Base-by-base conservation (phyloP, 345 rosid species). In the Barbarea vulgaris region DNA sequence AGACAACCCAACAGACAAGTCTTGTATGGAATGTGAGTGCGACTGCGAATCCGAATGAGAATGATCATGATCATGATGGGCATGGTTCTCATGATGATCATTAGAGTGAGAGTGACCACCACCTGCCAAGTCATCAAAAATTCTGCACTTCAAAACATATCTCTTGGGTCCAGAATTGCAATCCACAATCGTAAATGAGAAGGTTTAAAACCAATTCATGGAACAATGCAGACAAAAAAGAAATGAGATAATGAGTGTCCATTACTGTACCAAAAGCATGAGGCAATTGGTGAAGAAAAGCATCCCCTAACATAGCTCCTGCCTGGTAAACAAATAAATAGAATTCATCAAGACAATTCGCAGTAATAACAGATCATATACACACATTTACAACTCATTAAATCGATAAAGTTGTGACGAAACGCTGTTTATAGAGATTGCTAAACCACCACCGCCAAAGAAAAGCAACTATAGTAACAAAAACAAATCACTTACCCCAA, bases 241-340 rank as follows among this genome's bases (percentile, higher is more conserved):
- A 73, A 34, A 33, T 56, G 0, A 56, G 51, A 11, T 52, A 4
- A 25, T 5, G 22, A 24, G 57, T 60, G 41, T 28, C 6, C 9
- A 31, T 14, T 61, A 71, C 46, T 79, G 72, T 92, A 95, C 99
- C 99, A 85, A 95, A 95, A 69, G 99, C 97, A 86, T 90, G 98
- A 0, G 99, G 99, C 81, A 95, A 82, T 69, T 94, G 98, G 79
- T 94, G 98, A 84, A 94, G 98, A 81, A 95, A 95, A 67, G 98
- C 97, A 90, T 95, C 99, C 59, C 99, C 99, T 58, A 95, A 74
- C 98, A 95, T 95, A 61, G 99, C 98, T 75, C 99, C 98, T 60
- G 98, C 99, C 99, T 92, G 78, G 31, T 77, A 81, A 73, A 12
- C 47, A 57, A 41, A 72, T 30, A 31, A 52, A 72, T 31, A 48